A percentile compares a stretch with the other conserved stretches of the same genome.
Evolutionary conservation across 768 basidiomycete genomes (phyloP).

Genomic region (Phlebiopsis gigantea): DNA sequence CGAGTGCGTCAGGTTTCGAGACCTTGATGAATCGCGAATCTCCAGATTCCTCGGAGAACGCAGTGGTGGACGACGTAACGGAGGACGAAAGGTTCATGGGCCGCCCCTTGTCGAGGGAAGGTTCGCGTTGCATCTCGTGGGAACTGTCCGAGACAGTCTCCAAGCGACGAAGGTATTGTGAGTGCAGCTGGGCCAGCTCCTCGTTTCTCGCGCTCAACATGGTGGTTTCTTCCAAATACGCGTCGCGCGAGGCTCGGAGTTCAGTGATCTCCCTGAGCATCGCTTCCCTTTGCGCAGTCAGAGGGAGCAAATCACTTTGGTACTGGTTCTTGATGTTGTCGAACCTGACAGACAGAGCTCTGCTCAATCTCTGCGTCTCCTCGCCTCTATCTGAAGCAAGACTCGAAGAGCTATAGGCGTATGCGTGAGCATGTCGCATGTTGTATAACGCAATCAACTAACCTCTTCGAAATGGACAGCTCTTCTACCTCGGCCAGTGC

Average conservation of each 20-base stretch:
- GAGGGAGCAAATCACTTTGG: slow-evolving; percentile 77
- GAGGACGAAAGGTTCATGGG: slow-evolving; percentile 15
- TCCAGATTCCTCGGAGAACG: slow-evolving; percentile 40
- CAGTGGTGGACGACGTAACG: slow-evolving; percentile 38
- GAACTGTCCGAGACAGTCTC: slow-evolving; percentile 33
- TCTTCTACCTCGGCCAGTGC: slow-evolving; percentile 92
- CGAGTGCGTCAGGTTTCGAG: slow-evolving; percentile 28
- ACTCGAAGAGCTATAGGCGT: slow-evolving; percentile 15
- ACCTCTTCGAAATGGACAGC: slow-evolving; percentile 73
- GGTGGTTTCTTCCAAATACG: slow-evolving; percentile 87
- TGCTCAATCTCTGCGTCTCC: slow-evolving; percentile 30
- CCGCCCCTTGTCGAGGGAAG: slow-evolving; percentile 9
- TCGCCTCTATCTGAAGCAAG: slow-evolving; percentile 15
- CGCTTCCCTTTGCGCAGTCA: slow-evolving; percentile 76
- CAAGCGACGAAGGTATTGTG: slow-evolving; percentile 75
- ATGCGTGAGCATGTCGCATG: not conserved
- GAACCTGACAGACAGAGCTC: slow-evolving; percentile 78
- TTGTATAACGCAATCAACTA: slow-evolving; percentile 17
- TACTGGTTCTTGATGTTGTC: slow-evolving; percentile 88
- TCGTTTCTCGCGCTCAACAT: slow-evolving; percentile 89
- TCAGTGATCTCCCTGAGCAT: slow-evolving; percentile 80
- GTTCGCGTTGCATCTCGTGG: slow-evolving; percentile 11
- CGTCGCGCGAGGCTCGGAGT: slow-evolving; percentile 79
- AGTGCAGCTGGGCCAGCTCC: slow-evolving; percentile 83
- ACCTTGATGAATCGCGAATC: slow-evolving; percentile 40